A percentile compares a stretch with the other conserved stretches of the same genome.
phyloP scores from a whole-genome alignment of 2,329 filamentous ascomycete species.

The Diaporthe ampelina region DNA sequence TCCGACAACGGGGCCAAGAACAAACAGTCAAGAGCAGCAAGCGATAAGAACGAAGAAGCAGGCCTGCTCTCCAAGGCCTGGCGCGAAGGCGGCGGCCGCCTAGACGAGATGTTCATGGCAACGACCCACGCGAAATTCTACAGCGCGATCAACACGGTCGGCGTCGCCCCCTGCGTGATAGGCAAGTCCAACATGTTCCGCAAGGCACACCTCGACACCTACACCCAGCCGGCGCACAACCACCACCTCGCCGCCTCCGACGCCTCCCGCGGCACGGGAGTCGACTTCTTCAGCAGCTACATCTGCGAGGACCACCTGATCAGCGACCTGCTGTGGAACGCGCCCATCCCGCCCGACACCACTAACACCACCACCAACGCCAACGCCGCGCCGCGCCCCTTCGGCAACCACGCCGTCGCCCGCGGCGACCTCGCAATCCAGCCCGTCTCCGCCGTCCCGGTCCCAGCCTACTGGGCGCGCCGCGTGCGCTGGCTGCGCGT shows the following conservation, averaged over 20 bases:
- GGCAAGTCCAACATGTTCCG: slow-evolving; percentile 99
- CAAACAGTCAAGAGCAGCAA: slow-evolving; percentile 1
- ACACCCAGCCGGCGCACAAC: slow-evolving; percentile 68
- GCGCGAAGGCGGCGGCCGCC: slow-evolving; percentile 77
- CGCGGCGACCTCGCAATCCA: slow-evolving; percentile 91
- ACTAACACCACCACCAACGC: background rate
- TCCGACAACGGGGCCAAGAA: slow-evolving; percentile 36
- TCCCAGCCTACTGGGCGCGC: slow-evolving; percentile 82
- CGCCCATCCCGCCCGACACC: slow-evolving; percentile 59
- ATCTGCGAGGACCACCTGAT: slow-evolving; percentile 99
- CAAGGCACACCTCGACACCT: slow-evolving; percentile 85
- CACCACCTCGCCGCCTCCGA: slow-evolving; percentile 56
- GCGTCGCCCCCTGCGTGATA: slow-evolving; percentile 91
- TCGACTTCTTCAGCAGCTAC: slow-evolving; percentile 94
- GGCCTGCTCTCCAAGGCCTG: slow-evolving; percentile 42
- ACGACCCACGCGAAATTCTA: slow-evolving; percentile 98
- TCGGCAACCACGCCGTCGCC: slow-evolving; percentile 85
- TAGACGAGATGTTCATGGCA: slow-evolving; percentile 96
- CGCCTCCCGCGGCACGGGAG: slow-evolving; percentile 69
- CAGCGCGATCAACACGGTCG: slow-evolving; percentile 93
- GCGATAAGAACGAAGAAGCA: too few relatives aligned
- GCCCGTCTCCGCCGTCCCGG: slow-evolving; percentile 85
- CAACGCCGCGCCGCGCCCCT: slow-evolving; percentile 53
- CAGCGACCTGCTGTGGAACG: slow-evolving; percentile 89
- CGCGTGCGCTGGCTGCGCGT: slow-evolving; percentile 92